These are phyloP conservation scores for Boletus speciosus DNA, from an alignment of 768 basidiomycete species.

Conservation along the genomic window DNA sequence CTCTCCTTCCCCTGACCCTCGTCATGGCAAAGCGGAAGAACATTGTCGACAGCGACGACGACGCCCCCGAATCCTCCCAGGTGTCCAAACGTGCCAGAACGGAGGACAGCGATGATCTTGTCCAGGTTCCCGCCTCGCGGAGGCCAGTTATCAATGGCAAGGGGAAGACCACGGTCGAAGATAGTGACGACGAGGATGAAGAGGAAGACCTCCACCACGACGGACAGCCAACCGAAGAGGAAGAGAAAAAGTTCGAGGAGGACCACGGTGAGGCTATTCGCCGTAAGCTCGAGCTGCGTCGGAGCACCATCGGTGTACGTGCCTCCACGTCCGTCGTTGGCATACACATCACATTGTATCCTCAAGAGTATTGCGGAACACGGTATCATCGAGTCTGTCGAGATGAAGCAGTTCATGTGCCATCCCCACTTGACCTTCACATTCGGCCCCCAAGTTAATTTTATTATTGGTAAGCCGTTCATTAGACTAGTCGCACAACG, in stretches of 20 bases:
- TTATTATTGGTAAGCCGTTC: conserved; percentile 73
- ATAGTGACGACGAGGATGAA: conserved; percentile 30
- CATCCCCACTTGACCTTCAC: conserved; percentile 79
- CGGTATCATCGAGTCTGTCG: conserved; percentile 83
- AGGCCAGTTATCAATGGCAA: conserved; percentile 30
- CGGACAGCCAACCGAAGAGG: conserved; percentile 43
- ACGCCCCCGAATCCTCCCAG: conserved; percentile 30
- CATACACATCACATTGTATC: background rate
- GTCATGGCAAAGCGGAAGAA: conserved; percentile 58
- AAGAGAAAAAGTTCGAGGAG: conserved; percentile 66
- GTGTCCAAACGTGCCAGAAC: conserved; percentile 44
- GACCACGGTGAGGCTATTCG: conserved; percentile 56
- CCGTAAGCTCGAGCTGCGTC: conserved; percentile 46
- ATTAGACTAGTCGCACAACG: background rate
- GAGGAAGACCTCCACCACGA: conserved; percentile 35
- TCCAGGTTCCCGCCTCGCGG: background rate
- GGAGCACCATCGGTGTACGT: conserved; percentile 39
- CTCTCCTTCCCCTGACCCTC: background rate
- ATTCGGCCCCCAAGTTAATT: conserved; percentile 94
- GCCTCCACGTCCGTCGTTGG: conserved; percentile 41
- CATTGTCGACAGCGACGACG: conserved; percentile 42
- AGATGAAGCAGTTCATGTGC: conserved; percentile 96
- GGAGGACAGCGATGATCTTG: conserved; percentile 31
- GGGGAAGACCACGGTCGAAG: conserved; percentile 30
- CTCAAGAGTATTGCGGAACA: conserved; percentile 73